These are phyloP conservation scores for Talaromyces islandicus DNA, from an alignment of 2,329 filamentous ascomycete species.

Conservation along the genomic window DNA sequence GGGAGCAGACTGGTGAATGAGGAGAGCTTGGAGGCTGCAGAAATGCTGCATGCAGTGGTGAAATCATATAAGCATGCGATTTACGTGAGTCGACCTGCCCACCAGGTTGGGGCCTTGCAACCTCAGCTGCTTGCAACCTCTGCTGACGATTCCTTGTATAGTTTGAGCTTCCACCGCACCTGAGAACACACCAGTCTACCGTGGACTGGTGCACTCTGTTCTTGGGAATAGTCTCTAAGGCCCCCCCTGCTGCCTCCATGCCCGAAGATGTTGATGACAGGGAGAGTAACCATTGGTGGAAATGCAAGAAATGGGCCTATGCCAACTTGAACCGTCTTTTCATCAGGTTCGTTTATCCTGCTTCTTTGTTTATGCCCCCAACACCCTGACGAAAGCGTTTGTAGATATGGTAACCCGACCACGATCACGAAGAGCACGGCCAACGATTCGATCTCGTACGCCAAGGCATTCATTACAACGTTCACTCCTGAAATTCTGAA, in stretches of 20 bases:
- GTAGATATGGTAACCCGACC: conserved; percentile 81
- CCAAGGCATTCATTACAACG: conserved; percentile 82
- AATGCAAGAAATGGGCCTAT: conserved; percentile 99
- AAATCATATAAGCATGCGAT: conserved; percentile 98
- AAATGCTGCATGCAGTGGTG: conserved; percentile 91
- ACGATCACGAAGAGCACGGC: conserved; percentile 67
- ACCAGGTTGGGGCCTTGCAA: conserved; percentile 3
- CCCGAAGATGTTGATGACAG: conserved; percentile 74
- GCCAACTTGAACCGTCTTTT: conserved; percentile 95
- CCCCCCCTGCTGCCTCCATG: conserved; percentile 72
- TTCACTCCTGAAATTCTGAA: conserved; percentile 96
- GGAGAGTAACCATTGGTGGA: conserved; percentile 98
- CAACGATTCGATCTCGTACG: conserved; percentile 72
- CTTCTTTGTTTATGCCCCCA: conserved; percentile 2
- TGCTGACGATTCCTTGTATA: conserved; percentile 37
- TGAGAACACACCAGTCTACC: conserved; percentile 75
- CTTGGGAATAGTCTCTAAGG: conserved; percentile 80
- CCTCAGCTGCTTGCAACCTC: conserved; percentile 13
- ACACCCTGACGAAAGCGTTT: neutral
- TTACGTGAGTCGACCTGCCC: conserved; percentile 61
- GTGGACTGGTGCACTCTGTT: conserved; percentile 97
- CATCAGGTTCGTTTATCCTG: conserved; percentile 59
- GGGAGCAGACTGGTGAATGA: conserved; percentile 85
- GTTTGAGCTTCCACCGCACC: conserved; percentile 76
- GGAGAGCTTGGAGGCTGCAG: conserved; percentile 86